Percentiles rank a stretch among this genome's conserved stretches.
These are phyloP conservation scores for Exophiala bonariae DNA, from an alignment of 2,329 filamentous ascomycete species.

Conservation along the genomic window DNA sequence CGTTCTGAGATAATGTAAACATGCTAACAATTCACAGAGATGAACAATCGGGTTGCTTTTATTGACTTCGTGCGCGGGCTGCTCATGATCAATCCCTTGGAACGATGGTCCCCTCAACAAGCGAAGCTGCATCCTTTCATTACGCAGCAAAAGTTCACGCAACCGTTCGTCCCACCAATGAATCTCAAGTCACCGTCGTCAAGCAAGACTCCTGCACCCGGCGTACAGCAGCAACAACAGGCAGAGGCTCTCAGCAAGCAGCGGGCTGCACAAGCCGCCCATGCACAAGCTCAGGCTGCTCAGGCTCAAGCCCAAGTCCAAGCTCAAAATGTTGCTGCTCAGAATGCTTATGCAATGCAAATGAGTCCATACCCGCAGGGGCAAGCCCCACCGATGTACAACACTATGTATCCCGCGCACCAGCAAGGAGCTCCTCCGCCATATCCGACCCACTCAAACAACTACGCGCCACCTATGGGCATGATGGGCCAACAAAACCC, in stretches of 20 bases:
- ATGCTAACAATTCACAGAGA: conserved; percentile 63
- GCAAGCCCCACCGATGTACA: conserved; percentile 69
- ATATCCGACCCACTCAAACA: conserved; percentile 71
- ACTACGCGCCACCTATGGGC: conserved; percentile 71
- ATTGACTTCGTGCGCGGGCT: conserved; percentile 96
- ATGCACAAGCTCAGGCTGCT: conserved; percentile 50
- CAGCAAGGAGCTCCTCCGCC: conserved; percentile 74
- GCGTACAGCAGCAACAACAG: conserved; percentile 93
- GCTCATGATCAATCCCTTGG: conserved; percentile 90
- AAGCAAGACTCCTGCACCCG: conserved; percentile 85
- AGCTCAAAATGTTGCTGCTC: conserved; percentile 65
- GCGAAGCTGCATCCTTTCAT: conserved; percentile 98
- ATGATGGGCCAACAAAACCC: conserved; percentile 64
- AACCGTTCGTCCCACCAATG: conserved; percentile 95
- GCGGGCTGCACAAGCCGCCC: conserved; percentile 60
- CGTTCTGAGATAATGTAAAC: background rate
- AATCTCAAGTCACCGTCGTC: conserved; percentile 85
- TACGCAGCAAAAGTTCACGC: conserved; percentile 95
- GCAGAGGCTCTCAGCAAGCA: conserved; percentile 93
- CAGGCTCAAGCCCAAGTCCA: conserved; percentile 57
- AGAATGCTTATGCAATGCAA: conserved; percentile 65
- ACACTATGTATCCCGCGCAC: conserved; percentile 69
- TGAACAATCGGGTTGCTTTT: conserved; percentile 96
- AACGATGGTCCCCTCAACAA: conserved; percentile 96
- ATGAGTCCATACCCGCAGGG: conserved; percentile 57